phyloP scores from a whole-genome alignment of 129 eudicot species.

The Arctium minus region DNA sequence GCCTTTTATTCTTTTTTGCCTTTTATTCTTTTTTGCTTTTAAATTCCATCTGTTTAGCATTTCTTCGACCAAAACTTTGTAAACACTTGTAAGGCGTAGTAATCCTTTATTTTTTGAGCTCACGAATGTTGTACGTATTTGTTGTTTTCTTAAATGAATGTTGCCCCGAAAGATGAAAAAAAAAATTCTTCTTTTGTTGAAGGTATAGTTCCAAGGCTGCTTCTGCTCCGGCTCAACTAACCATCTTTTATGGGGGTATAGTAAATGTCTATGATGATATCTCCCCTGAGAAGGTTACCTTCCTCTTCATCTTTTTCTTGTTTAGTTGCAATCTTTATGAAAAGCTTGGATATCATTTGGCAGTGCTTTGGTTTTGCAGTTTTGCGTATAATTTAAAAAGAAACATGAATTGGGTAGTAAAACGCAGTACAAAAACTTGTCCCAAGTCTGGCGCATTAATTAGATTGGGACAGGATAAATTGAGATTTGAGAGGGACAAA shows the following conservation, averaged over 20 bases:
- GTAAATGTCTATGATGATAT: conserved; percentile 62
- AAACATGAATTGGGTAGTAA: background rate
- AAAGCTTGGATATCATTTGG: background rate
- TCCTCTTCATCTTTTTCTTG: background rate
- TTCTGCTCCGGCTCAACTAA: conserved; percentile 51
- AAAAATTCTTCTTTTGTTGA: background rate
- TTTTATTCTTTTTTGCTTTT: background rate
- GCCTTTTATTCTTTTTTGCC: background rate
- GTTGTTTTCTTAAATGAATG: background rate
- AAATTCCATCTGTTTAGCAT: background rate
- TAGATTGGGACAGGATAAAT: too few species aligned
- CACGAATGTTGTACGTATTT: background rate
- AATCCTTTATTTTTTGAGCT: background rate
- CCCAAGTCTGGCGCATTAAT: background rate
- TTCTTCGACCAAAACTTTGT: background rate
- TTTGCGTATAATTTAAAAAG: background rate
- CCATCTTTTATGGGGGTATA: conserved; percentile 71
- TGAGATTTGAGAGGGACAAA: too few species aligned
- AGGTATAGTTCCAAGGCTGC: conserved; percentile 44
- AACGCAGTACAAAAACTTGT: background rate
- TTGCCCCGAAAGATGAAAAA: background rate
- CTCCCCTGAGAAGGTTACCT: conserved; percentile 68
- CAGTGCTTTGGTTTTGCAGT: background rate
- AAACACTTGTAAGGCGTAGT: background rate
- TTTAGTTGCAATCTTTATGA: background rate